Evolutionary conservation across 441 rosid genomes (phyloP), one percentile per base, ranked within the genome.

Genomic region (Croton laevigatus): DNA sequence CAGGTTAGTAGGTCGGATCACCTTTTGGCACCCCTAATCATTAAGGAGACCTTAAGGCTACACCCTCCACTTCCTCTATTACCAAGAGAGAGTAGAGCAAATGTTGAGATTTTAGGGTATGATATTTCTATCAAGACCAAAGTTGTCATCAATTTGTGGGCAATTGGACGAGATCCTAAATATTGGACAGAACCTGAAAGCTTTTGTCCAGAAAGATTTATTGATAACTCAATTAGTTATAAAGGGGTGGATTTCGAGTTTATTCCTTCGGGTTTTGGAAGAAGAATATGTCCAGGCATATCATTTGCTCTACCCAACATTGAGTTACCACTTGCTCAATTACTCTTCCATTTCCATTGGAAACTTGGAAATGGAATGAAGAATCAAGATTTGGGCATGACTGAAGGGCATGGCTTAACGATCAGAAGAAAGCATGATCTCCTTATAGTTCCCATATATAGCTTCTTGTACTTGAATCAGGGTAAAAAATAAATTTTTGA

Each of bases 311-410:
- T 77, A 0, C 59, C 71, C 0, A 61, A 38, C 37, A 32, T 73
- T 12, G 72, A 69, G 60, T 59, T 76, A 0, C 46, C 65, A 16
- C 78, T 82, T 1, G 79, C 85, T 1, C 57, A 58, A 5, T 36
- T 80, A 13, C 65, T 82, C 3, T 82, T 68, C 64, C 84, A 81
- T 75, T 82, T 85, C 5, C 72, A 87, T 48, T 85, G 89, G 91
- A 66, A 67, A 13, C 71, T 84, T 8, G 75, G 78, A 1, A 65
- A 37, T 59, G 84, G 75, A 13, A 65, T 69, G 63, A 59, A 65
- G 14, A 51, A 9, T 8, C 68, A 75, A 68, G 74, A 81, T 22
- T 59, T 82, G 0, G 83, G 83, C 58, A 72, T 82, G 59, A 22
- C 32, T 0, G 59, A 22, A 23, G 32, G 32, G 4, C 4, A 1